Conservation (phyloP, 768 basidiomycete species). For the Boletus rex-veris region DNA sequence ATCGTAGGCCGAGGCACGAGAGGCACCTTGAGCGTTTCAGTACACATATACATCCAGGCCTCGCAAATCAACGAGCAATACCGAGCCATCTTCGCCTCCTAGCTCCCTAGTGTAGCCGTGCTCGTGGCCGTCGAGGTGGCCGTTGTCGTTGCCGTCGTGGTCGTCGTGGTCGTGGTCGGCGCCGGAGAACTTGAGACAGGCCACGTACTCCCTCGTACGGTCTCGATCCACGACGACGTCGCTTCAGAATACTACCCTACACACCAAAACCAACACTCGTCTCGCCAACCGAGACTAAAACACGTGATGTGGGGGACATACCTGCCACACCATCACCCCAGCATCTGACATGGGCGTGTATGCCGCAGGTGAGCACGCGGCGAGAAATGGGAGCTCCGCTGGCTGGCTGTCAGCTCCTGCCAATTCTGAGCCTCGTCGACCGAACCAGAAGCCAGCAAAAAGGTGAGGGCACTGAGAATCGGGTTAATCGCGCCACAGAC, state of each 20-base stretch:
- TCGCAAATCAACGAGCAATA: too few species aligned
- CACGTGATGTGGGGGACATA: constrained; percentile 5
- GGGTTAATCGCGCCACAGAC: neutral
- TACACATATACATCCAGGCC: too few species aligned
- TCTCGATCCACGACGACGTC: constrained; percentile 36
- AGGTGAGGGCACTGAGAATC: constrained; percentile 36
- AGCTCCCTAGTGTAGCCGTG: neutral
- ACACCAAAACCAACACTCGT: too few species aligned
- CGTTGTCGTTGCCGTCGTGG: constrained; percentile 16
- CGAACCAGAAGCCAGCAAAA: constrained; percentile 39
- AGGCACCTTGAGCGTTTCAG: too few species aligned
- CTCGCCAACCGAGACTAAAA: neutral
- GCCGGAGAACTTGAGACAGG: constrained; percentile 18
- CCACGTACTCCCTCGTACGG: constrained; percentile 39
- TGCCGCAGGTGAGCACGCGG: neutral
- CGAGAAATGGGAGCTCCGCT: constrained; percentile 27
- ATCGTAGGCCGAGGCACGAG: too few species aligned
- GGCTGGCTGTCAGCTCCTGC: constrained; percentile 34
- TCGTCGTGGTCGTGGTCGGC: neutral
- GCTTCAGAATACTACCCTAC: constrained; percentile 36
- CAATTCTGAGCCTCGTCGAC: constrained; percentile 46
- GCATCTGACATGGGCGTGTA: constrained; percentile 20
- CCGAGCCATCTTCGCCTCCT: too few species aligned
- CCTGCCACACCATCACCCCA: constrained; percentile 45
- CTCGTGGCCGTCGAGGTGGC: constrained; percentile 17